These are phyloP conservation scores for Claviceps paspali DNA, from an alignment of 2,329 filamentous ascomycete species.

Conservation along the genomic window DNA sequence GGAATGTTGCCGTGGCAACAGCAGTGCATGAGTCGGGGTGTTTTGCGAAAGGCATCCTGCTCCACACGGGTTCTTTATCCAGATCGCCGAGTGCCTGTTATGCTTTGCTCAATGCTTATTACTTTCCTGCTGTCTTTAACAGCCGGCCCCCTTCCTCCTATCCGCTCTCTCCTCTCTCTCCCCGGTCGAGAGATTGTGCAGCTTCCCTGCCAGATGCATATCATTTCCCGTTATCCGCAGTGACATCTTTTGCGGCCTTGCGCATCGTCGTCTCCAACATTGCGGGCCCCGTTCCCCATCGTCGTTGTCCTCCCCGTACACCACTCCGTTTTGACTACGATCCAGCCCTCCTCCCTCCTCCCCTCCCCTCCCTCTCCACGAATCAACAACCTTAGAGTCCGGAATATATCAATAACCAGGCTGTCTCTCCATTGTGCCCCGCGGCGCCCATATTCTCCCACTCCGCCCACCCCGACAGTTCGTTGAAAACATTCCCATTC, in stretches of 20 bases:
- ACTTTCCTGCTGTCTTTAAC: too few relatives aligned
- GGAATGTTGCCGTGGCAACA: slow-evolving; percentile 6
- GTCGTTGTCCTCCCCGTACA: slow-evolving; percentile 1
- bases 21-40: not conserved
- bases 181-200: not conserved
- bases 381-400: too few relatives aligned
- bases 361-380: too few relatives aligned
- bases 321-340: too few relatives aligned
- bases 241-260: slow-evolving; percentile 8
- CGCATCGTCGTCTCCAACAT: not conserved
- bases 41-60: slow-evolving; percentile 1
- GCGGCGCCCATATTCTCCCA: too few relatives aligned
- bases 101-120: too few relatives aligned
- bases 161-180: not conserved
- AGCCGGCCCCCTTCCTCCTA: too few relatives aligned
- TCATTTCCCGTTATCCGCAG: slow-evolving; percentile 16
- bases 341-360: not conserved
- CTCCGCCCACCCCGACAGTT: not conserved
- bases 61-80: not conserved
- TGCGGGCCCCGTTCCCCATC: not conserved
- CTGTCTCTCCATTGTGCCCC: too few relatives aligned
- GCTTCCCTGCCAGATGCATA: slow-evolving; percentile 7
- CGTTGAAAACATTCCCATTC: too few relatives aligned
- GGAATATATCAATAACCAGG: too few relatives aligned
- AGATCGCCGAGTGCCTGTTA: not conserved